A percentile compares a stretch with the other conserved stretches of the same genome.
Evolutionary conservation across 176 grass and related monocot genomes (phyloP).

Genomic region (Alloteropsis semialata): DNA sequence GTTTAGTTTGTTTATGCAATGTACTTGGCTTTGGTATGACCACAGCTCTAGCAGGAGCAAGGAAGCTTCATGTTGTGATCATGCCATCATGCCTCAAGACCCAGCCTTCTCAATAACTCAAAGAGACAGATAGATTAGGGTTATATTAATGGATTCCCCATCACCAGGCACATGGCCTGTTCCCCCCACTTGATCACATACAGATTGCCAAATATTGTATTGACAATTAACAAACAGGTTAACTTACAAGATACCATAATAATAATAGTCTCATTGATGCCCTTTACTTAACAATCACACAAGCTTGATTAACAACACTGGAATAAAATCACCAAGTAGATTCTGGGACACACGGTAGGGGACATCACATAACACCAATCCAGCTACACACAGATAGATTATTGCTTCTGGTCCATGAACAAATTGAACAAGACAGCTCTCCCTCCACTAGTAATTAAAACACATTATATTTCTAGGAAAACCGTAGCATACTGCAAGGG

Average conservation of each 20-base stretch:
- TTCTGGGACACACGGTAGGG: constrained; percentile 63
- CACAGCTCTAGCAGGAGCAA: constrained; percentile 40
- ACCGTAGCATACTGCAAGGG: constrained; percentile 56
- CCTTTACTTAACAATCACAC: constrained; percentile 59
- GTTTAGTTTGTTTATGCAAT: constrained; percentile 41
- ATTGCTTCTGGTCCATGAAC: constrained; percentile 72
- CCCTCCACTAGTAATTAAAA: constrained; percentile 58
- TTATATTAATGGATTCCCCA: constrained; percentile 68
- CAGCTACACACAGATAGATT: constrained; percentile 69
- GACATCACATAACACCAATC: constrained; percentile 72
- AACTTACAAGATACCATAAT: constrained; percentile 73
- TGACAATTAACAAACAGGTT: constrained; percentile 53
- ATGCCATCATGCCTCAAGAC: constrained; percentile 42
- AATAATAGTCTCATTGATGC: constrained; percentile 57
- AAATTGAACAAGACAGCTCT: constrained; percentile 63
- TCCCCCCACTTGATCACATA: constrained; percentile 62
- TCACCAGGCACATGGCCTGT: constrained; percentile 83
- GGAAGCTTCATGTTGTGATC: constrained; percentile 70
- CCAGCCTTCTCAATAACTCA: constrained; percentile 56
- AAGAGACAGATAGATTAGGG: constrained; percentile 56
- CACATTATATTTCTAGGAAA: constrained; percentile 64
- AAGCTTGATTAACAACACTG: constrained; percentile 61
- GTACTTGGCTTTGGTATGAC: constrained; percentile 45
- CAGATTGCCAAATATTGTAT: constrained; percentile 56
- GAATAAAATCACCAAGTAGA: constrained; percentile 80